Evolutionary conservation across 169 alveolate genomes (phyloP).

Genomic region (Besnoitia besnoiti): DNA sequence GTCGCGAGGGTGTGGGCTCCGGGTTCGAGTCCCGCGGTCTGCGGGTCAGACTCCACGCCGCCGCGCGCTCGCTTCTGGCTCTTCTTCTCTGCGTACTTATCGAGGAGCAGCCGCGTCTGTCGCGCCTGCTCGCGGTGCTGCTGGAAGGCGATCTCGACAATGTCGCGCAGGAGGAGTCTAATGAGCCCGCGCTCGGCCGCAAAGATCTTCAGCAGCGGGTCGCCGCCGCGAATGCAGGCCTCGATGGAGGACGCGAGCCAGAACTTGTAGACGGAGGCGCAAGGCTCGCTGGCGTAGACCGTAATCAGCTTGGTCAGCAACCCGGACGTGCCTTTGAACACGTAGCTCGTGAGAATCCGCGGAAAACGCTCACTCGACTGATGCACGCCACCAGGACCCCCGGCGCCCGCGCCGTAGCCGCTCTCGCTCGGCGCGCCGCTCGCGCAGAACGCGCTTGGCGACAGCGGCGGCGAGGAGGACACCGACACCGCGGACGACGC

Average conservation of each 20-base stretch:
- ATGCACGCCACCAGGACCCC: background rate
- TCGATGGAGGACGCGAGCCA: constrained; percentile 53
- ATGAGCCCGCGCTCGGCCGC: constrained; percentile 52
- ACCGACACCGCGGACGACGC: background rate
- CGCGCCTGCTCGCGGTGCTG: background rate
- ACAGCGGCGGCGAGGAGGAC: background rate
- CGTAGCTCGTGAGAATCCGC: constrained; percentile 23
- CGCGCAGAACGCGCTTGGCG: background rate
- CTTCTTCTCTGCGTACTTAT: background rate
- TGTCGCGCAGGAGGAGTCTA: constrained; percentile 29
- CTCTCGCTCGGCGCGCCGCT: background rate
- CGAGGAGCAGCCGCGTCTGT: background rate
- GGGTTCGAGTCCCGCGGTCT: background rate
- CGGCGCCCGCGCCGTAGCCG: background rate
- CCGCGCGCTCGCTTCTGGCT: background rate
- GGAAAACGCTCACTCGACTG: constrained; percentile 24
- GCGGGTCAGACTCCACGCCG: background rate
- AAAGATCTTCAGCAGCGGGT: constrained; percentile 39
- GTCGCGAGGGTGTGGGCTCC: no score
- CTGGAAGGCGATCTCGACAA: background rate
- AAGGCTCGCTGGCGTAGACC: constrained; percentile 29
- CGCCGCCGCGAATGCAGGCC: constrained; percentile 48
- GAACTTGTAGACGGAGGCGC: constrained; percentile 36
- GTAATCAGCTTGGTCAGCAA: constrained; percentile 30
- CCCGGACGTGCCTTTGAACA: constrained; percentile 44